Conservation (phyloP, 1,284 basidiomycete genomes). For the Ceratobasidium sp. region DNA sequence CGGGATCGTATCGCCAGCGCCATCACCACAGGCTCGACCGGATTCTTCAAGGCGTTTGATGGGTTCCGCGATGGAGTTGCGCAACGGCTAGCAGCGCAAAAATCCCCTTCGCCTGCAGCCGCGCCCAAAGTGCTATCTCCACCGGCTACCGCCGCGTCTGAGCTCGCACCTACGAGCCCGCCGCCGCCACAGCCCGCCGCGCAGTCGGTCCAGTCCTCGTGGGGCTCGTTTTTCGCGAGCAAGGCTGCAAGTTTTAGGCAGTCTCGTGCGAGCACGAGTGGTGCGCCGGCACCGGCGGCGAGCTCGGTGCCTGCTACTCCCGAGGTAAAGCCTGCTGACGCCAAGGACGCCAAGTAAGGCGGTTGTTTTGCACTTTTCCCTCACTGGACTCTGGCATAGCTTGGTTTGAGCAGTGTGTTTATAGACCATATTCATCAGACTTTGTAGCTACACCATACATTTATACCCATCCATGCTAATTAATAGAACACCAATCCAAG, state of each 20-base stretch:
- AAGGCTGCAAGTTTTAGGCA: slow-evolving; percentile 48
- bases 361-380: slow-evolving; percentile 11
- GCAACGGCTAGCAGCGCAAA: slow-evolving; percentile 47
- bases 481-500: slow-evolving; percentile 15
- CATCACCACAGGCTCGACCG: slow-evolving; percentile 79
- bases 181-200: slow-evolving; percentile 34
- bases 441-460: slow-evolving; percentile 43
- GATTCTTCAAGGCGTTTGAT: slow-evolving; percentile 88
- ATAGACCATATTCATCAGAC: slow-evolving; percentile 33
- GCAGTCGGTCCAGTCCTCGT: slow-evolving; percentile 45
- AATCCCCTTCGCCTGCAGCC: slow-evolving; percentile 25
- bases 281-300: neutral
- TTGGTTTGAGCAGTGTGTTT: slow-evolving; percentile 25
- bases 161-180: slow-evolving; percentile 29
- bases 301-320: slow-evolving; percentile 31
- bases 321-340: slow-evolving; percentile 28
- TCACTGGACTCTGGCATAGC: slow-evolving; percentile 21
- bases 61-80: slow-evolving; percentile 72
- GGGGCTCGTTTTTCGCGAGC: slow-evolving; percentile 50
- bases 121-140: slow-evolving; percentile 25
- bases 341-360: neutral
- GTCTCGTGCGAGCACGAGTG: slow-evolving; percentile 19
- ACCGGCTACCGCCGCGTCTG: slow-evolving; percentile 36
- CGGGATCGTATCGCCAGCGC: slow-evolving; percentile 86
- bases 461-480: slow-evolving; percentile 4